These are phyloP conservation scores for Fusarium equiseti DNA, from an alignment of 2,329 filamentous ascomycete genomes.

Conservation along the genomic window DNA sequence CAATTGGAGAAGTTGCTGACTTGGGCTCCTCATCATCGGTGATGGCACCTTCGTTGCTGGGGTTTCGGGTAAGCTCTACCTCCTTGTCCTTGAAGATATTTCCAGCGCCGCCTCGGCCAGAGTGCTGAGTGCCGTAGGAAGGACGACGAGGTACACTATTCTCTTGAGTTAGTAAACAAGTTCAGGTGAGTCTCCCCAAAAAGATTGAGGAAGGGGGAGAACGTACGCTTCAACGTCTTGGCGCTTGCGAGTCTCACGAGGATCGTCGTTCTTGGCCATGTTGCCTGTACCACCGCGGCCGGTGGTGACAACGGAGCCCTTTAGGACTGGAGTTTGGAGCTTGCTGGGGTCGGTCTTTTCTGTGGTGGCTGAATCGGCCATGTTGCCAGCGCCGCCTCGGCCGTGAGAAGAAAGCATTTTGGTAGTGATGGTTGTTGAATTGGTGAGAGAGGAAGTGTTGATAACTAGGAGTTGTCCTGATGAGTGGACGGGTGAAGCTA, in stretches of 20 bases:
- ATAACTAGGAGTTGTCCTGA: background rate
- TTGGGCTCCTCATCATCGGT: conserved; percentile 37
- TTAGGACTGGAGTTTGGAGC: conserved; percentile 85
- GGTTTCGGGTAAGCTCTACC: conserved; percentile 48
- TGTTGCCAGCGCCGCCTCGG: conserved; percentile 84
- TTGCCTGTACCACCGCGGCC: conserved; percentile 90
- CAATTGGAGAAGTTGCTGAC: conserved; percentile 4
- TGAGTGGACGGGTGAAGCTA: background rate
- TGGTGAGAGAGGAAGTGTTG: background rate
- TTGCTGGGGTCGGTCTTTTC: conserved; percentile 70
- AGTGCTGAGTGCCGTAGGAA: conserved; percentile 71
- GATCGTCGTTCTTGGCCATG: conserved; percentile 81
- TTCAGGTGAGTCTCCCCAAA: background rate
- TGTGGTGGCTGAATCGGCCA: conserved; percentile 66
- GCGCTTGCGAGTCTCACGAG: conserved; percentile 77
- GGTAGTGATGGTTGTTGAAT: background rate
- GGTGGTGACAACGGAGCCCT: conserved; percentile 86
- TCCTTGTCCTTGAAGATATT: conserved; percentile 71
- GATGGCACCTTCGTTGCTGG: conserved; percentile 51
- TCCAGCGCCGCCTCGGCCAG: conserved; percentile 80
- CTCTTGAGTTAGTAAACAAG: conserved; percentile 18
- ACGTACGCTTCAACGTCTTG: conserved; percentile 85
- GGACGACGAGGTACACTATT: conserved; percentile 65
- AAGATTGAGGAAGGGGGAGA: background rate
- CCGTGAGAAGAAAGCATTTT: conserved; percentile 73